A percentile compares a stretch with the other conserved stretches of the same genome.
phyloP scores from a whole-genome alignment of 2,329 filamentous ascomycete genomes.

The Monosporascus sp. region DNA sequence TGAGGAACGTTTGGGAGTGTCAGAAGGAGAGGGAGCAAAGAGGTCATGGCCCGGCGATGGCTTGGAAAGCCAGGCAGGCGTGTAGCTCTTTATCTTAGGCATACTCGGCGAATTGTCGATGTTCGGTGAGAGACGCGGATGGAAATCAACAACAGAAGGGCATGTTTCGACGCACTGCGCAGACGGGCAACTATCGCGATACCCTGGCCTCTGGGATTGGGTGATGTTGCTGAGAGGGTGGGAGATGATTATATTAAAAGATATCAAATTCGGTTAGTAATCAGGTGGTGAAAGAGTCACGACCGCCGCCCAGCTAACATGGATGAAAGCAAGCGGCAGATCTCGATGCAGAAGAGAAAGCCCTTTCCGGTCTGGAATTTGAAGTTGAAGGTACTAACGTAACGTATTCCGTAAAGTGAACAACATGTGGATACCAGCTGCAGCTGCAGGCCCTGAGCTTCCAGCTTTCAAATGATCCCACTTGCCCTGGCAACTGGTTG shows the following conservation, averaged over 20 bases:
- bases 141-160: conserved; percentile 14
- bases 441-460: too few relatives aligned
- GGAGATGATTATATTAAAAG: background rate
- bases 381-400: background rate
- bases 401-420: too few relatives aligned
- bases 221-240: background rate
- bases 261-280: background rate
- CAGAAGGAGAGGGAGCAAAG: conserved; percentile 52
- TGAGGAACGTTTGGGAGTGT: conserved; percentile 29
- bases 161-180: conserved; percentile 10
- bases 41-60: conserved; percentile 72
- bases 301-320: too few relatives aligned
- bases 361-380: background rate
- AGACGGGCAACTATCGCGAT: background rate
- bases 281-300: too few relatives aligned
- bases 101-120: conserved; percentile 40
- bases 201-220: background rate
- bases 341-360: background rate
- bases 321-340: too few relatives aligned
- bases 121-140: conserved; percentile 17
- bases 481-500: background rate
- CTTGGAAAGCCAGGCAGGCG: conserved; percentile 78
- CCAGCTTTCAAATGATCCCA: background rate
- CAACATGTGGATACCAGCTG: background rate
- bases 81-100: conserved; percentile 82